phyloP scores from a whole-genome alignment of 768 basidiomycete species.

The Cytidiella melzeri region DNA sequence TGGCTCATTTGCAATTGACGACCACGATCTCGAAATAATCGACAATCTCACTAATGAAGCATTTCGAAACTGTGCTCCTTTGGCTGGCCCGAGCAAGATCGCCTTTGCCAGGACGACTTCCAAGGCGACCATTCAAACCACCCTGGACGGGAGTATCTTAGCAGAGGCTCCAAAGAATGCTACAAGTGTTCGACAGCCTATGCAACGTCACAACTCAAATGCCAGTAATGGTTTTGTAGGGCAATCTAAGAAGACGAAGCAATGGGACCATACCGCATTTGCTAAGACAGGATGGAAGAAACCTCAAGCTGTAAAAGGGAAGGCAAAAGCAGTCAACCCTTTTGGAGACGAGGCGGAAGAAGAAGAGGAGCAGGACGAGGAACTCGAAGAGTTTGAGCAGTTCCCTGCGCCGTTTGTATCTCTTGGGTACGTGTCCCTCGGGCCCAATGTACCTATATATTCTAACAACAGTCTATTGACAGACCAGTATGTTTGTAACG shows the following conservation, averaged over 20 bases:
- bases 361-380: conserved; percentile 48
- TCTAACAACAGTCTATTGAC: not conserved
- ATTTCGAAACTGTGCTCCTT: conserved; percentile 30
- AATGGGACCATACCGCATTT: conserved; percentile 89
- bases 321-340: conserved; percentile 41
- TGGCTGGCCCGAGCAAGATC: conserved; percentile 31
- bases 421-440: conserved; percentile 20
- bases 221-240: conserved; percentile 16
- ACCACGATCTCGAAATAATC: conserved; percentile 44
- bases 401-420: conserved; percentile 64
- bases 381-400: conserved; percentile 64
- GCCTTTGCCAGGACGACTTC: conserved; percentile 22
- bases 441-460: not conserved
- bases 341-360: conserved; percentile 43
- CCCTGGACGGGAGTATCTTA: conserved; percentile 57
- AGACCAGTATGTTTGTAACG: not conserved
- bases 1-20: conserved; percentile 46
- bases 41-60: conserved; percentile 45
- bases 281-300: conserved; percentile 71
- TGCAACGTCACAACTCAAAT: conserved; percentile 38
- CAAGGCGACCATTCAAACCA: conserved; percentile 50
- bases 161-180: conserved; percentile 20
- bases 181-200: conserved; percentile 23
- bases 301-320: conserved; percentile 43
- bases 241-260: conserved; percentile 51